Evolutionary conservation across 169 alveolate genomes (phyloP), one percentile per base, ranked within the genome.

Genomic region (Cyclospora cayetanensis): DNA sequence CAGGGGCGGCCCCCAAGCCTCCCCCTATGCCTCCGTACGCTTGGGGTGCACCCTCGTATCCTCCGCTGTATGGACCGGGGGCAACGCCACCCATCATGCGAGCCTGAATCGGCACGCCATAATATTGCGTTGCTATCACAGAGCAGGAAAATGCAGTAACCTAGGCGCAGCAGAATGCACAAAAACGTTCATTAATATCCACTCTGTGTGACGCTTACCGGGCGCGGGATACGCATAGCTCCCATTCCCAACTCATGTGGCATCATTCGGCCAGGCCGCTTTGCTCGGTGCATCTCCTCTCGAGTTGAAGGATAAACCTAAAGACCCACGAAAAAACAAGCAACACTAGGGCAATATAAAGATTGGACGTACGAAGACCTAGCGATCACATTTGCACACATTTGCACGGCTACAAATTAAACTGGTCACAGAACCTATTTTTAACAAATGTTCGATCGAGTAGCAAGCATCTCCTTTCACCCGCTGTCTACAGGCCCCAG

Each of bases 251-350:
- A 11, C 39, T 80, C 90, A 80, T 72, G 27, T n/a, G 76, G 90
- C 53, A 80, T 20, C 53, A 80, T 80, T 41, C 90, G 2, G 2
- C 90, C 85, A n/a, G 91, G 91, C 42, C 91, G 70, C 68, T 66
- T 65, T 34, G 91, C 91, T 18, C 91, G 31, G 41, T 66, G 74
- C 91, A 86, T 86, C 39, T 86, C 91, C 60, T 86, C 91, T 35
- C 91, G 84, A 41, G 91, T 86, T n/a, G 91, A 68, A 52, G 91
- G 91, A 46, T 86, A 86, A 4, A 86, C 91, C 85, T 86, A 55
- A 35, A 86, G 1, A 55, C 3, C 4, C 31, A 34, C 29, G 29
- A 31, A 22, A 41, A 0, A 7, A 37, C 50, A 29, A 20, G 50
- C 90, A 80, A 77, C n/a, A n/a, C n/a, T n/a, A n/a, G n/a, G n/a